Conservation (phyloP, 2,329 filamentous ascomycete genomes). For the Cryphonectria radicalis region DNA sequence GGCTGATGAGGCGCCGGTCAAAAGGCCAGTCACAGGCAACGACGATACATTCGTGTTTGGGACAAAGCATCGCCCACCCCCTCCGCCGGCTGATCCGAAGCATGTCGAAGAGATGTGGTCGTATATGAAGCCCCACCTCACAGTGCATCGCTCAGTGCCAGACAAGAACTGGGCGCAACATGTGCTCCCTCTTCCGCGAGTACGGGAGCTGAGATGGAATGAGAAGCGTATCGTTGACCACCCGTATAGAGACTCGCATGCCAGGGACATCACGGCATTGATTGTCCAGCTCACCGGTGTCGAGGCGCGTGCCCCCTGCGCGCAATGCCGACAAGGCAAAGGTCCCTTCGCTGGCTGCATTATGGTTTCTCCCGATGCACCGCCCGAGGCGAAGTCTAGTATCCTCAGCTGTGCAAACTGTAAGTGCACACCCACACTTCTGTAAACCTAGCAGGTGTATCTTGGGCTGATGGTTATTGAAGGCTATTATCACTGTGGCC, state of each 20-base stretch:
- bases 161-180: slow-evolving; percentile 31
- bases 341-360: slow-evolving; percentile 40
- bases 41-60: not conserved
- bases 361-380: slow-evolving; percentile 17
- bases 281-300: slow-evolving; percentile 41
- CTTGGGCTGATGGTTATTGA: not conserved
- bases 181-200: slow-evolving; percentile 34
- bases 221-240: slow-evolving; percentile 28
- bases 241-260: slow-evolving; percentile 33
- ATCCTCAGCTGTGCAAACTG: slow-evolving; percentile 28
- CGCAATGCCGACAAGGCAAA: slow-evolving; percentile 32
- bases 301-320: slow-evolving; percentile 34
- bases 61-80: not conserved
- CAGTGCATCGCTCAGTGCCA: slow-evolving; percentile 27
- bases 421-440: not conserved
- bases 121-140: slow-evolving; percentile 36
- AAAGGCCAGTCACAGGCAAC: not conserved
- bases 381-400: slow-evolving; percentile 13
- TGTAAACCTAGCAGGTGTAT: not conserved
- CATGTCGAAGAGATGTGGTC: slow-evolving; percentile 34
- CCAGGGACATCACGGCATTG: slow-evolving; percentile 37
- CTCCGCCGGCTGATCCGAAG: not conserved
- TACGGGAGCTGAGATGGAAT: slow-evolving; percentile 40
- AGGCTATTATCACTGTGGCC: slow-evolving; percentile 27
- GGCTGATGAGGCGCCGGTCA: not conserved